Conservation (phyloP, 805 yeast species). For the Lachancea mirantina region DNA sequence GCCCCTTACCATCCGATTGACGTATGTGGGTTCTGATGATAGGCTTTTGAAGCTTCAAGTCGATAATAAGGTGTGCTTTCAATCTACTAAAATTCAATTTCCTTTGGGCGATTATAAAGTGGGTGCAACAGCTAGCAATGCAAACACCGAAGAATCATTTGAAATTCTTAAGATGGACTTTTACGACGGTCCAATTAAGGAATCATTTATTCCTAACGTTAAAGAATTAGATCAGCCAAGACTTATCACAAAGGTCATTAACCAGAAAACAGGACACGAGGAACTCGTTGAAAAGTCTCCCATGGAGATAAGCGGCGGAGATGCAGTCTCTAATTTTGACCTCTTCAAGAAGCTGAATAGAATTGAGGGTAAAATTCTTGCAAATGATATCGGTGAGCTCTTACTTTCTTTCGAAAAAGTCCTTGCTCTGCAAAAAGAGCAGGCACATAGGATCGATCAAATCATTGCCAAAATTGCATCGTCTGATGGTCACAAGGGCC, state of each 20-base stretch:
- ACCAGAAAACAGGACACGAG: constrained; percentile 31
- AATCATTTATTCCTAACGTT: constrained; percentile 53
- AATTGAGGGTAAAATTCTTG: constrained; percentile 31
- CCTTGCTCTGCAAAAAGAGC: constrained; percentile 18
- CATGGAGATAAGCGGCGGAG: constrained; percentile 15
- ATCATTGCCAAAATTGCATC: constrained; percentile 12
- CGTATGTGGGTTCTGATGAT: constrained; percentile 40
- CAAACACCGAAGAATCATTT: constrained; percentile 44
- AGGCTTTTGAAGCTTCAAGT: constrained; percentile 56
- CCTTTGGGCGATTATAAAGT: constrained; percentile 37
- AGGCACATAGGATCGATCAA: constrained; percentile 18
- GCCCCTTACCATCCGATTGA: constrained; percentile 61
- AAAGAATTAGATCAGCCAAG: constrained; percentile 39
- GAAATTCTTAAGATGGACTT: constrained; percentile 56
- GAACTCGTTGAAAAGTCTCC: constrained; percentile 26
- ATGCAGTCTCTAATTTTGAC: constrained; percentile 20
- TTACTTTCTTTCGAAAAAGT: constrained; percentile 21
- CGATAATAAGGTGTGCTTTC: constrained; percentile 65
- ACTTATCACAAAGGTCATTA: constrained; percentile 36
- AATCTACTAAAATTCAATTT: constrained; percentile 48
- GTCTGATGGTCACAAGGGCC: constrained; percentile 6
- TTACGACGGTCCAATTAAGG: constrained; percentile 46
- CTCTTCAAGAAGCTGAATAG: constrained; percentile 26
- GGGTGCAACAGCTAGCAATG: constrained; percentile 49
- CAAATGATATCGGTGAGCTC: constrained; percentile 27